Conservation (phyloP, 768 basidiomycete species). For the Mycena leptocephala region DNA sequence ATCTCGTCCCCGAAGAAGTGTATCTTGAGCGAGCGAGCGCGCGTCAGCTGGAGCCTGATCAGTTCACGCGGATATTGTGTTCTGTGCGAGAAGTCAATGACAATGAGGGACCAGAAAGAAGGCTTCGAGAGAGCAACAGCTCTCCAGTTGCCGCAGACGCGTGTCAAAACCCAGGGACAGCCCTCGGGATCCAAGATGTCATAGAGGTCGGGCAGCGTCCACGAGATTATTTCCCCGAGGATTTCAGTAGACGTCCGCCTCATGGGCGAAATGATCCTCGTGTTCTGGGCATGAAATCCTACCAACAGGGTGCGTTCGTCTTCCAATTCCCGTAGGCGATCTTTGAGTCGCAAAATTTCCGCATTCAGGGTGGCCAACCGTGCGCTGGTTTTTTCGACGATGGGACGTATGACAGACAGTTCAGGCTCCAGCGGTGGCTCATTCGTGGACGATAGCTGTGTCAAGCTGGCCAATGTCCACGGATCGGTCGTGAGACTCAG, state of each 20-base stretch:
- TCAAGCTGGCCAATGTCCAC: background rate
- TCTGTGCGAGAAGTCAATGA: background rate
- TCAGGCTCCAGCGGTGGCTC: background rate
- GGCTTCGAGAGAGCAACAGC: background rate
- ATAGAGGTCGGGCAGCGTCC: too few relatives aligned
- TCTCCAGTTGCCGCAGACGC: background rate
- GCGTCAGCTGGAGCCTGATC: background rate
- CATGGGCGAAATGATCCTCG: background rate
- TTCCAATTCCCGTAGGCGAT: background rate
- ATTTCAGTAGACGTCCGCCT: background rate
- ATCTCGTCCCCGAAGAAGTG: background rate
- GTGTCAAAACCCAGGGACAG: background rate
- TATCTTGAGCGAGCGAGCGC: background rate
- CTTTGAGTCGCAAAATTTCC: background rate
- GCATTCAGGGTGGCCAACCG: background rate
- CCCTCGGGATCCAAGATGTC: background rate
- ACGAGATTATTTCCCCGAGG: background rate
- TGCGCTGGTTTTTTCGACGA: background rate
- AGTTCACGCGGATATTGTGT: background rate
- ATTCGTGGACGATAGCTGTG: background rate
- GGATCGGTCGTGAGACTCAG: background rate
- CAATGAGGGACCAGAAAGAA: background rate
- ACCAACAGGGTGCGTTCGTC: too few relatives aligned
- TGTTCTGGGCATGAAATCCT: background rate
- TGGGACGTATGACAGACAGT: background rate